Conservation (phyloP, 2,329 filamentous ascomycete genomes). For the Cladosporium sp. region DNA sequence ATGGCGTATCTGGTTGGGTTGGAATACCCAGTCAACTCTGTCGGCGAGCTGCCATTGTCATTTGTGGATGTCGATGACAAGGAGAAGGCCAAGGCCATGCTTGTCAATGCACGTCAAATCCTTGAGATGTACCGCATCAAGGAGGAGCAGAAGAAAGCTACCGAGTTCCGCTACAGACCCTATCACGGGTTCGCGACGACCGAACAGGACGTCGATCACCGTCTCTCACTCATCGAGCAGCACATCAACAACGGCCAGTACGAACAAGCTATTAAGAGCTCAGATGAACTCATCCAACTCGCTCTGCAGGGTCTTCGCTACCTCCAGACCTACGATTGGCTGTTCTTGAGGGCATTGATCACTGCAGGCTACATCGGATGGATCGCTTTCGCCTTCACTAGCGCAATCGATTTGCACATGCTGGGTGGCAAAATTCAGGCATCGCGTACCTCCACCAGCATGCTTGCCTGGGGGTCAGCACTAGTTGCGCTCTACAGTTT, state of each 20-base stretch:
- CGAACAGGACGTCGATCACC: slow-evolving; percentile 60
- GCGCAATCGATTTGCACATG: slow-evolving; percentile 83
- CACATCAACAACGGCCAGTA: slow-evolving; percentile 64
- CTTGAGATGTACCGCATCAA: slow-evolving; percentile 97
- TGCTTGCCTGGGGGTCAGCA: slow-evolving; percentile 67
- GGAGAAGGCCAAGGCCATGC: slow-evolving; percentile 77
- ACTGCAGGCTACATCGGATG: slow-evolving; percentile 90
- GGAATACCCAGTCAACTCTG: slow-evolving; percentile 92
- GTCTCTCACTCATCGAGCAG: slow-evolving; percentile 62
- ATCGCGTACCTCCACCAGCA: slow-evolving; percentile 57
- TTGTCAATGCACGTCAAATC: slow-evolving; percentile 81
- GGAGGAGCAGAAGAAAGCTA: slow-evolving; percentile 74
- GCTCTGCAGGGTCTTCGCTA: slow-evolving; percentile 83
- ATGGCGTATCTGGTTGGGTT: slow-evolving; percentile 91
- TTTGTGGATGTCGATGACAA: slow-evolving; percentile 69
- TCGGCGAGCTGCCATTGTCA: slow-evolving; percentile 83
- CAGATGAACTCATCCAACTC: slow-evolving; percentile 70
- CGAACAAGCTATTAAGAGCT: slow-evolving; percentile 75
- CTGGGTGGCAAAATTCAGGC: slow-evolving; percentile 65
- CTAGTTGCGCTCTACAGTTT: slow-evolving; percentile 74
- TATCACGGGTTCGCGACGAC: slow-evolving; percentile 66
- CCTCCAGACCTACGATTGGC: slow-evolving; percentile 97
- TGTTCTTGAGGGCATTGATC: slow-evolving; percentile 85
- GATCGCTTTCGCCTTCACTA: slow-evolving; percentile 89
- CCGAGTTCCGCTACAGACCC: slow-evolving; percentile 71